Evolutionary conservation across 495 filamentous ascomycete genomes (phyloP), one percentile per base, ranked within the genome.

Genomic region (Parmelia sp.): DNA sequence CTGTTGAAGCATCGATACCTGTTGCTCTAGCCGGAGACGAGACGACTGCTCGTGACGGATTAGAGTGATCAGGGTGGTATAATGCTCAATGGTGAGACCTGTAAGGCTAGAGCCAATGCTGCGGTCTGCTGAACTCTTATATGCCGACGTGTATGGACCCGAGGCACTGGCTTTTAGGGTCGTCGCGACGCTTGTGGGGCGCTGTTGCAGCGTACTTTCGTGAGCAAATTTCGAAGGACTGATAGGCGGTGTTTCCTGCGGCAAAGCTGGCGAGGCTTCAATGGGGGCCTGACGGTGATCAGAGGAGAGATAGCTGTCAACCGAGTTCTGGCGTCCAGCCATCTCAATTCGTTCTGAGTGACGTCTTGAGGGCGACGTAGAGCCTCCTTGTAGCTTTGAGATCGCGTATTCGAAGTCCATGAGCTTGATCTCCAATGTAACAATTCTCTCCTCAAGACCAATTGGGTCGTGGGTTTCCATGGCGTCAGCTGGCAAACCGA

Each of bases 391-490:
- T 66, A 83, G 73, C 42, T 80, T 76, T 0, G 81, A 80, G 59
- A 83, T 80, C 2, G 81, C 81, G 56, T 81, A 82, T 64, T 83
- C 81, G 12, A 83, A 71, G 42, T 83, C 81, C 65, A 83, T 82
- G 44, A 83, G 71, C 58, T 83, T 83, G 7, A 83, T 79, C 58
- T 83, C 81, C 1, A 83, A 65, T 0, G 80, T 83, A 42, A 80
- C 77, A 10, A 83, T 49, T 27, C 81, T 76, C 55, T 83, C 80
- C 64, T 83, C 81, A 1, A 82, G 62, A 1, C 79, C 80, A 12
- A 78, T 70, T 33, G 74, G 73, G 29, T 79, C 78, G 60, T 80
- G 78, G 63, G 74, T 72, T 37, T 80, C 77, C 72, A 82, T 79
- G 21, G 73, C 68, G 56, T 71, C 75, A 15, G 79, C 71, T 9